phyloP scores from a whole-genome alignment of 2,329 filamentous ascomycete species.

The Aureobasidium leucospermi region DNA sequence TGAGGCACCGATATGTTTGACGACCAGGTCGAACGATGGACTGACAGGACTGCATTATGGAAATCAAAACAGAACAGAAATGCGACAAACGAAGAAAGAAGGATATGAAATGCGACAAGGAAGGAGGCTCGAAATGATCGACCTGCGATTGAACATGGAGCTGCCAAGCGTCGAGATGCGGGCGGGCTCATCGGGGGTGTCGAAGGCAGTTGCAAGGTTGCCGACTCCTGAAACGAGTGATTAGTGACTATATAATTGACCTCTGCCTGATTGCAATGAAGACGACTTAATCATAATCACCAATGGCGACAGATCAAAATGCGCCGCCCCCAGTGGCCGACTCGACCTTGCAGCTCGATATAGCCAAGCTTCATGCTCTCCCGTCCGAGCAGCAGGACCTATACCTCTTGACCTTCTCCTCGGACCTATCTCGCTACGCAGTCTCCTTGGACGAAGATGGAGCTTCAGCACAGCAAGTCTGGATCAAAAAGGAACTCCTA shows the following conservation, averaged over 20 bases:
- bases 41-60: slow-evolving; percentile 3
- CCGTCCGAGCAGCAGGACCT: slow-evolving; percentile 94
- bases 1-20: slow-evolving; percentile 3
- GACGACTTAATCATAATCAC: neutral
- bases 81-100: neutral
- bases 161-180: neutral
- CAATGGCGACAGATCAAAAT: slow-evolving; percentile 7
- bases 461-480: slow-evolving; percentile 80
- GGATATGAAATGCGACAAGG: neutral
- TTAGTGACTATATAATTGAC: neutral
- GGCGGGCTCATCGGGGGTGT: neutral
- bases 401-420: slow-evolving; percentile 82
- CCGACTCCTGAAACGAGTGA: slow-evolving; percentile 1
- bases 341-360: slow-evolving; percentile 59
- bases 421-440: slow-evolving; percentile 75
- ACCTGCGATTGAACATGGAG: neutral
- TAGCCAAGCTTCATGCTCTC: slow-evolving; percentile 79
- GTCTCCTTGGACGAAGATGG: slow-evolving; percentile 66
- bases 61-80: neutral
- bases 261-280: neutral
- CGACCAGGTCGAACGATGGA: neutral
- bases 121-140: neutral
- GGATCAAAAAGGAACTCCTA: slow-evolving; percentile 88
- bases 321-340: slow-evolving; percentile 12
- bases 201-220: neutral